These are phyloP conservation scores for Alternaria triticina DNA, from an alignment of 2,329 filamentous ascomycete species.

Conservation along the genomic window DNA sequence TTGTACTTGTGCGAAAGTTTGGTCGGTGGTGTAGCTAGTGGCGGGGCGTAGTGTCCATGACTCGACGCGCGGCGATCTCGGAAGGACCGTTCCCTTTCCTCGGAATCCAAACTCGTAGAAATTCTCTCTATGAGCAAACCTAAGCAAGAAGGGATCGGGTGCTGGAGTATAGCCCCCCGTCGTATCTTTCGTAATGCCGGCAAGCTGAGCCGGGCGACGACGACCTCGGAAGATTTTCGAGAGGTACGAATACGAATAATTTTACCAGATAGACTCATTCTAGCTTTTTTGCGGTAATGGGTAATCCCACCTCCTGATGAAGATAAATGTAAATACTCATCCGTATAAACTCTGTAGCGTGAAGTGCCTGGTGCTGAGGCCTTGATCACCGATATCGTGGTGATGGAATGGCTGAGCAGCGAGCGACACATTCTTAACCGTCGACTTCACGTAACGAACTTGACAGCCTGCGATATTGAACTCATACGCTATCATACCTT, in stretches of 20 bases:
- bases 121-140: not conserved
- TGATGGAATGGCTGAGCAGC: not conserved
- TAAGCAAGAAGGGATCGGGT: not conserved
- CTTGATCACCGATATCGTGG: not conserved
- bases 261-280: not conserved
- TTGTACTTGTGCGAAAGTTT: not conserved
- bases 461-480: not conserved
- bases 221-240: not conserved
- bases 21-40: not conserved
- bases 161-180: not conserved
- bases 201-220: not conserved
- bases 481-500: not conserved
- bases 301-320: not conserved
- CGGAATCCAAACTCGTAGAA: not conserved
- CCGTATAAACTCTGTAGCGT: not conserved
- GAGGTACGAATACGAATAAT: not conserved
- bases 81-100: not conserved
- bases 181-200: not conserved
- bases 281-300: not conserved
- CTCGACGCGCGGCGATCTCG: not conserved
- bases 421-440: not conserved
- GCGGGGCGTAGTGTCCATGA: not conserved
- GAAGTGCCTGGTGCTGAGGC: not conserved
- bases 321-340: not conserved
- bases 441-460: not conserved